phyloP scores from a whole-genome alignment of 306 rosid species.

The Cicer arietinum region DNA sequence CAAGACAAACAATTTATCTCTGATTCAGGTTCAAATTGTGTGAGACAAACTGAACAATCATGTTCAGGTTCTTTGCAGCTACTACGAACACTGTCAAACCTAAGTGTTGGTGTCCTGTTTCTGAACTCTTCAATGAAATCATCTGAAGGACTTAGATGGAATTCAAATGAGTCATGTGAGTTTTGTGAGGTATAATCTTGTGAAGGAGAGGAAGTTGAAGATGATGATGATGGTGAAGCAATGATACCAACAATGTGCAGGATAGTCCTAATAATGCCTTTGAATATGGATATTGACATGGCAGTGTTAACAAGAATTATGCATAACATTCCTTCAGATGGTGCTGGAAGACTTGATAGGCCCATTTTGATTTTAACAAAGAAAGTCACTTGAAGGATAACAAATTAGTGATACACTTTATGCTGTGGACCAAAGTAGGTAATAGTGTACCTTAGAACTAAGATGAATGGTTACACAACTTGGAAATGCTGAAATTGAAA shows the following conservation, averaged over 20 bases:
- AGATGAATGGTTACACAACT: too few relatives aligned
- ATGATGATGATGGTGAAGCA: conserved; percentile 58
- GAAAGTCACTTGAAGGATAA: neutral
- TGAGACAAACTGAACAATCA: conserved; percentile 84
- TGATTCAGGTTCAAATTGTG: conserved; percentile 72
- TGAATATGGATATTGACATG: conserved; percentile 73
- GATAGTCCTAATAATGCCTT: conserved; percentile 75
- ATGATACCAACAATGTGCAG: conserved; percentile 70
- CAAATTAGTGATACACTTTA: conserved; percentile 1
- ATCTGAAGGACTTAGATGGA: conserved; percentile 51
- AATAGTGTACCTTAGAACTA: neutral
- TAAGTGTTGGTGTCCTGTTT: conserved; percentile 59
- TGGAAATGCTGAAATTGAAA: too few relatives aligned
- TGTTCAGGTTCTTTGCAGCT: conserved; percentile 54
- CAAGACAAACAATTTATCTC: conserved; percentile 76
- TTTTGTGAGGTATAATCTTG: conserved; percentile 47
- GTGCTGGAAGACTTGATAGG: conserved; percentile 91
- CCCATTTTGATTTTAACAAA: conserved; percentile 65
- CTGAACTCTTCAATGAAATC: conserved; percentile 66
- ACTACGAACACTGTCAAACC: conserved; percentile 52
- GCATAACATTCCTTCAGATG: conserved; percentile 87
- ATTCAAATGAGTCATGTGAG: conserved; percentile 58
- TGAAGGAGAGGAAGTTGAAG: conserved; percentile 43
- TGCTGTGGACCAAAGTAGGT: conserved; percentile 11
- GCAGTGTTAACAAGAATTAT: conserved; percentile 75